Conservation (phyloP, 176 grass and related monocot species). For the Tillandsia fasciculata region DNA sequence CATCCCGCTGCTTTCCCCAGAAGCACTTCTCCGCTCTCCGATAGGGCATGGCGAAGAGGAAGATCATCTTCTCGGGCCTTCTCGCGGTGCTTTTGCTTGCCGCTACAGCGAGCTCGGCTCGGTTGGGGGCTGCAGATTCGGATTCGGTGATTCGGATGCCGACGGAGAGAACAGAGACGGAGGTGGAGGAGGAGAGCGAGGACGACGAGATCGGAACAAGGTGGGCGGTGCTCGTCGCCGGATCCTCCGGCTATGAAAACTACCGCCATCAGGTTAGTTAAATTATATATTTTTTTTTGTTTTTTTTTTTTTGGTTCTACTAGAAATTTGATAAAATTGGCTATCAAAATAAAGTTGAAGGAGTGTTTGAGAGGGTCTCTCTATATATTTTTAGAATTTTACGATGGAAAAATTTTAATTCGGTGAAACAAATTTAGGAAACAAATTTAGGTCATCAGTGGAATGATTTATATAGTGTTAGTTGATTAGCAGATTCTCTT, state of each 20-base stretch:
- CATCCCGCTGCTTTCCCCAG: too few species aligned
- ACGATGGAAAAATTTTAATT: too few species aligned
- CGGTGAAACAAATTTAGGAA: too few species aligned
- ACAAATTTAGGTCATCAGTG: too few species aligned
- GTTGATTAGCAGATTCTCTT: too few species aligned
- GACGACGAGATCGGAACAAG: constrained; percentile 28
- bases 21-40: neutral
- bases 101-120: neutral
- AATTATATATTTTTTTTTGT: neutral
- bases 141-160: constrained; percentile 59
- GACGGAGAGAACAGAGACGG: constrained; percentile 22
- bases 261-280: constrained; percentile 67
- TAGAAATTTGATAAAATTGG: neutral
- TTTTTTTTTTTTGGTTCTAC: neutral
- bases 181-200: neutral
- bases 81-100: neutral
- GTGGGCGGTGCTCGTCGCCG: constrained; percentile 93
- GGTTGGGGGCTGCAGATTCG: constrained; percentile 21
- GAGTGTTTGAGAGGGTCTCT: too few species aligned
- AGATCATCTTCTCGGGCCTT: neutral
- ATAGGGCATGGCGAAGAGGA: neutral
- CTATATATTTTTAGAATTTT: too few species aligned
- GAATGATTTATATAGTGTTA: too few species aligned
- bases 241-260: constrained; percentile 74
- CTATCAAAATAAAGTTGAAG: too few species aligned